Base-by-base conservation (phyloP, 2,329 filamentous ascomycete species). In the Phyllosticta ampelicida region DNA sequence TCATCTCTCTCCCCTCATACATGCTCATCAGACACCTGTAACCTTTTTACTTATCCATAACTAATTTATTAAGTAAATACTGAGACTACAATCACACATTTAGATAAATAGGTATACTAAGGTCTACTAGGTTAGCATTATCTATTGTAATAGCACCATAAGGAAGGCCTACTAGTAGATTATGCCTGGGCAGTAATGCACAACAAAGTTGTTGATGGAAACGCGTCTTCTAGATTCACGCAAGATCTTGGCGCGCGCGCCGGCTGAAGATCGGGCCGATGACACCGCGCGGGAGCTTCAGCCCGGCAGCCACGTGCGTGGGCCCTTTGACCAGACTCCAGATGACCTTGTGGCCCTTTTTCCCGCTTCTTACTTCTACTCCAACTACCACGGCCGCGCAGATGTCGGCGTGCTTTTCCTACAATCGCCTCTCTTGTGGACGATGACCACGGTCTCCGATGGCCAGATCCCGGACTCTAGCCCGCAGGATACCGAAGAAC, bases 391-490 rank as follows among this genome's bases (percentile, higher is more conserved):
- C 49, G 13, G 20, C 55, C 29, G 51, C 55, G 36, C 21, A 36
- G 28, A 58, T 58, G 55, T 53, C 55, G 36, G 48, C 44, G 55
- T 28, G 36, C 51, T 23, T 54, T 18, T 51, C 51, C 51, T 28
- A 20, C 44, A n/a, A n/a, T 53, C 55, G 60, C 60, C 63, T 60
- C 61, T 56, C 58, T 66, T 65, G 53, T 66, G 68, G 70, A 70
- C 66, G 51, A 73, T 73, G 70, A 71, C 69, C 53, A 59, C 67
- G 62, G 64, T 65, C 68, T 66, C 68, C 66, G 68, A 67, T 65
- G 60, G 55, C 30, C 67, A 28, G 20, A 20, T 55, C 20, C 48
- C 53, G 44, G 59, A 60, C 55, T 51, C 49, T 18, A 16, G 28
- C 50, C 36, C 36, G 16, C 36, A 44, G 36, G 57, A 60, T 36